Evolutionary conservation across 305 asterid species (phyloP), one percentile per base, ranked within the genome.

Genomic region (Fraxinus sp.): DNA sequence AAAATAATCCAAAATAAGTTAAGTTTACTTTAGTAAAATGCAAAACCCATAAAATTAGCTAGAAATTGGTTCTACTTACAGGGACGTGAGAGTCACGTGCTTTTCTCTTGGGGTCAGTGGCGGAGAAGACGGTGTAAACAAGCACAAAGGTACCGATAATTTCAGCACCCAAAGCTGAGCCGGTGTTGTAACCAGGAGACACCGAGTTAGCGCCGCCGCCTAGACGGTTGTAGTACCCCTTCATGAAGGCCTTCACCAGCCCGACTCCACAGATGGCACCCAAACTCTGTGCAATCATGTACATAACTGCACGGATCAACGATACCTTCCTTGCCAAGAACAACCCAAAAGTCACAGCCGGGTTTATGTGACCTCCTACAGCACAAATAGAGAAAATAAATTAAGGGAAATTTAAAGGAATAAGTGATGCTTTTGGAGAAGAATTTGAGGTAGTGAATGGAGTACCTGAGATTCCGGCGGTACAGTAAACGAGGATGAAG

Each of bases 61-160:
- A n/a, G 22, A 0, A 20, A 26, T 10, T 52, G 30, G 9, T 9
- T 79, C 64, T n/a, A 0, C 87, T 86, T 88, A 91, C 95, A 22
- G 94, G 93, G 36, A 90, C 88, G 87, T 92, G 95, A n/a, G 95
- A 90, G 85, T 90, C 95, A 72, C 95, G 95, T 3, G 95, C 94
- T 85, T 84, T 92, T 18, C 94, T 84, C 86, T 92, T 92, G 44
- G 95, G 91, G 83, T 92, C 94, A 10, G 94, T 91, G 79, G 95
- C 93, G 80, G 93, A 91, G 89, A 91, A 88, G 24, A 91, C 93
- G 16, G 92, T 90, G 92, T 89, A 90, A 10, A 88, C 91, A 74
- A 90, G 94, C n/a, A 89, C 89, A 28, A 89, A 89, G 62, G 94
- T 91, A 20, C 90, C 94, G 8, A 91, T 87, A 35, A 91, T 86